Conservation (phyloP, 2,329 filamentous ascomycete species). For the Alternaria tenuissima region DNA sequence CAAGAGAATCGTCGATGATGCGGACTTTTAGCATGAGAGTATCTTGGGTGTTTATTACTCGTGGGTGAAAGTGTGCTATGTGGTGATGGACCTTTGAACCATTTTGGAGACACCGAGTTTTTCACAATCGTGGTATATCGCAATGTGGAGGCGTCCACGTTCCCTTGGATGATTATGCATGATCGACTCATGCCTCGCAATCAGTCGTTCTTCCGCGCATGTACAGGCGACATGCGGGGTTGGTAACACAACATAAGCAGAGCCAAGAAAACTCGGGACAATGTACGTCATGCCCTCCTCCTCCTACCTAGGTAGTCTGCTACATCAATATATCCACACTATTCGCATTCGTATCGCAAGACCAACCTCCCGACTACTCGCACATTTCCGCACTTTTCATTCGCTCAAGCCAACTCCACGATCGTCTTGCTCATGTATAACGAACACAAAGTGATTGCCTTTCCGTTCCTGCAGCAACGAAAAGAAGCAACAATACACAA, state of each 20-base stretch:
- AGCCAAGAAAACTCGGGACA: not conserved
- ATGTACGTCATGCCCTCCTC: not conserved
- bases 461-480: not conserved
- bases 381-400: no score
- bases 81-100: not conserved
- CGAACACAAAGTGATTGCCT: no score
- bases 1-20: not conserved
- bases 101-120: not conserved
- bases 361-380: no score
- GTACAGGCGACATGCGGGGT: not conserved
- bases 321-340: no score
- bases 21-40: not conserved
- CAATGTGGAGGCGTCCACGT: not conserved
- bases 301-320: no score
- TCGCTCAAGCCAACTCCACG: no score
- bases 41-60: not conserved
- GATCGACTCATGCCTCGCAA: not conserved
- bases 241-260: not conserved
- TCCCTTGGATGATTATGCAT: not conserved
- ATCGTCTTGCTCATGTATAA: no score
- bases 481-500: not conserved
- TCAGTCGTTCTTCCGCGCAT: not conserved
- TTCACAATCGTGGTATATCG: no score
- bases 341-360: no score
- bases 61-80: not conserved